Percentiles rank a stretch among this genome's conserved stretches.
Conservation (phyloP, 106 monocot species). For the Acorus gramineus region DNA sequence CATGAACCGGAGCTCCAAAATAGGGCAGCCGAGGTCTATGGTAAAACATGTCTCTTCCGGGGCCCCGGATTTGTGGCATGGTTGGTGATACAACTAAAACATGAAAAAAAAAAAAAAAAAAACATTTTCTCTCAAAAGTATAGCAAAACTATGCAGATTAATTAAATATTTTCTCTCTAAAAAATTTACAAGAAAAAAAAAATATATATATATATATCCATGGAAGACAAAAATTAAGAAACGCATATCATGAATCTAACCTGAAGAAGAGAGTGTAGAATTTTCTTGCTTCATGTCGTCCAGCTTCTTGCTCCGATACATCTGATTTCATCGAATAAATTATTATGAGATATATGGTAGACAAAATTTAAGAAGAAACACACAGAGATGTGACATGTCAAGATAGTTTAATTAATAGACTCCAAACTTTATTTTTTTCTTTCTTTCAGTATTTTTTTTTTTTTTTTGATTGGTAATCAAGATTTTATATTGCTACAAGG, state of each 20-base stretch:
- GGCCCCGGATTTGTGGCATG: constrained; percentile 28
- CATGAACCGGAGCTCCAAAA: background rate
- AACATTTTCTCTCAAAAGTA: too few relatives aligned
- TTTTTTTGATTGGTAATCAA: too few relatives aligned
- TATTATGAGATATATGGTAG: background rate
- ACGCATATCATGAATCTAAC: background rate
- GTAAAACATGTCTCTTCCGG: constrained; percentile 27
- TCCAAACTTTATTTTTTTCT: too few relatives aligned
- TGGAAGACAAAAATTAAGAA: background rate
- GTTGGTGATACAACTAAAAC: constrained; percentile 26
- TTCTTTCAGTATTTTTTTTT: too few relatives aligned
- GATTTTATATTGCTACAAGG: too few relatives aligned
- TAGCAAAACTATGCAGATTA: background rate
- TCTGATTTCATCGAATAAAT: constrained; percentile 18
- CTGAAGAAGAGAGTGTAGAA: constrained; percentile 22
- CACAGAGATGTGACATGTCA: too few relatives aligned
- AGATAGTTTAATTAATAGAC: too few relatives aligned
- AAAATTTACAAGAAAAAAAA: background rate
- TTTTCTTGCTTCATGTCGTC: constrained; percentile 52
- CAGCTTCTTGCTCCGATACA: constrained; percentile 72
- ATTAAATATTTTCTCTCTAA: background rate
- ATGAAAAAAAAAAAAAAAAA: background rate
- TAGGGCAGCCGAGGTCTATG: constrained; percentile 6
- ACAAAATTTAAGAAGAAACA: too few relatives aligned
- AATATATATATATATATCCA: background rate